Evolutionary conservation across 2,329 filamentous ascomycete genomes (phyloP).

Genomic region (Ophiocordyceps camponoti-floridani): DNA sequence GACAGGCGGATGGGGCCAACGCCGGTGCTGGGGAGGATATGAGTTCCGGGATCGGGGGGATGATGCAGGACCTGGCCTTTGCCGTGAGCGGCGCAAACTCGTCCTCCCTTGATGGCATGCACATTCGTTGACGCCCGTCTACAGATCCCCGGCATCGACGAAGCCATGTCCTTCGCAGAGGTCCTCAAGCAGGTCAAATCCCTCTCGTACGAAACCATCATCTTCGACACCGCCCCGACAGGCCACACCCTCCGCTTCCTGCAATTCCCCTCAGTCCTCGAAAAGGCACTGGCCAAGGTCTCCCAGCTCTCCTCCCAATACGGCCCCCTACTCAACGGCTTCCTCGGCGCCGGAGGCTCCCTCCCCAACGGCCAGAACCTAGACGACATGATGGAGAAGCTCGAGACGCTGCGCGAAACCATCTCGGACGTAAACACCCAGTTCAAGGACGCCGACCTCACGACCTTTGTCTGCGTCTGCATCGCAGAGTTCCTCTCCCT

Average conservation of each 20-base stretch:
- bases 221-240: slow-evolving; percentile 96
- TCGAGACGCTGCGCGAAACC: slow-evolving; percentile 82
- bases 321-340: slow-evolving; percentile 84
- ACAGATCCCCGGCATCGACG: slow-evolving; percentile 93
- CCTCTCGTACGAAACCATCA: slow-evolving; percentile 94
- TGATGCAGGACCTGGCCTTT: slow-evolving; percentile 98
- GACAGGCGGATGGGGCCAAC: slow-evolving; percentile 45
- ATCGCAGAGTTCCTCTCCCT: slow-evolving; percentile 93
- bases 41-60: slow-evolving; percentile 62
- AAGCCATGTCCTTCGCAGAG: slow-evolving; percentile 99
- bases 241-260: slow-evolving; percentile 97
- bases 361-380: slow-evolving; percentile 88
- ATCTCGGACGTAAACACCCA: slow-evolving; percentile 93
- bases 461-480: slow-evolving; percentile 95
- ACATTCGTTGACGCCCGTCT: not conserved
- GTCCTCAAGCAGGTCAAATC: slow-evolving; percentile 99
- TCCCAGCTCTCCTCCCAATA: slow-evolving; percentile 89
- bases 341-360: slow-evolving; percentile 58
- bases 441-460: slow-evolving; percentile 92
- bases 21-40: slow-evolving; percentile 49
- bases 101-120: not conserved
- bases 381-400: slow-evolving; percentile 81
- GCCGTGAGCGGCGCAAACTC: slow-evolving; percentile 41
- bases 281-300: slow-evolving; percentile 95
- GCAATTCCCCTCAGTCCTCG: slow-evolving; percentile 92